Conservation (phyloP, 495 filamentous ascomycete species). For the Annulohypoxylon bovei region DNA sequence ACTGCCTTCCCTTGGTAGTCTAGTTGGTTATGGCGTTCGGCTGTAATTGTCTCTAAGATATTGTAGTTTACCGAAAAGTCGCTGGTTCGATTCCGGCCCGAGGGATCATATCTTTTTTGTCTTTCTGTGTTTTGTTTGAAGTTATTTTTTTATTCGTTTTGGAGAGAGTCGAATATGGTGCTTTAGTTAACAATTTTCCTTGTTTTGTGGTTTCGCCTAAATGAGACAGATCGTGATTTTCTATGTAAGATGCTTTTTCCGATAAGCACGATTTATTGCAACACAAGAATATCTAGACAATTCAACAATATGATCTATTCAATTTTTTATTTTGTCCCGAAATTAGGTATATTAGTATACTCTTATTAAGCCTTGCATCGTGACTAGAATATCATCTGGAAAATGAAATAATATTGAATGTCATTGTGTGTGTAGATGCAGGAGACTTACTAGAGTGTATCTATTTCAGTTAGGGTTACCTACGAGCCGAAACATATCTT, state of each 20-base stretch:
- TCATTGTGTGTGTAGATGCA: background rate
- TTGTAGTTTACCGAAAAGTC: slow-evolving; percentile 43
- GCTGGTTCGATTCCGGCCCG: slow-evolving; percentile 40
- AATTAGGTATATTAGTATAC: too few species aligned
- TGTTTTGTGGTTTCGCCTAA: too few species aligned
- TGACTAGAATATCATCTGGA: too few species aligned
- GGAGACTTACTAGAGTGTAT: background rate
- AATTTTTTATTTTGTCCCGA: too few species aligned
- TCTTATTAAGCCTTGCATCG: too few species aligned
- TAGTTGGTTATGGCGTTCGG: slow-evolving; percentile 46
- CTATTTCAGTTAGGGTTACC: background rate
- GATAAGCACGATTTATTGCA: too few species aligned
- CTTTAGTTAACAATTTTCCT: too few species aligned
- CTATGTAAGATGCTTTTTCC: too few species aligned
- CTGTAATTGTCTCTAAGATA: slow-evolving; percentile 36
- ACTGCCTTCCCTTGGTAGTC: slow-evolving; percentile 35
- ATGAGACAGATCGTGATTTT: too few species aligned
- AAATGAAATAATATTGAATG: too few species aligned
- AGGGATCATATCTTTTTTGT: slow-evolving; percentile 30
- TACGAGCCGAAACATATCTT: background rate
- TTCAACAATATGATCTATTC: background rate
- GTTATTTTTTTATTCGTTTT: background rate
- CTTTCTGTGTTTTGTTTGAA: background rate
- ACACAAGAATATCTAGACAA: too few species aligned
- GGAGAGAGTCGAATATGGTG: background rate